Evolutionary conservation across 768 basidiomycete species (phyloP), one percentile per base, ranked within the genome.

Genomic region (Holtermanniella nyarrowii): DNA sequence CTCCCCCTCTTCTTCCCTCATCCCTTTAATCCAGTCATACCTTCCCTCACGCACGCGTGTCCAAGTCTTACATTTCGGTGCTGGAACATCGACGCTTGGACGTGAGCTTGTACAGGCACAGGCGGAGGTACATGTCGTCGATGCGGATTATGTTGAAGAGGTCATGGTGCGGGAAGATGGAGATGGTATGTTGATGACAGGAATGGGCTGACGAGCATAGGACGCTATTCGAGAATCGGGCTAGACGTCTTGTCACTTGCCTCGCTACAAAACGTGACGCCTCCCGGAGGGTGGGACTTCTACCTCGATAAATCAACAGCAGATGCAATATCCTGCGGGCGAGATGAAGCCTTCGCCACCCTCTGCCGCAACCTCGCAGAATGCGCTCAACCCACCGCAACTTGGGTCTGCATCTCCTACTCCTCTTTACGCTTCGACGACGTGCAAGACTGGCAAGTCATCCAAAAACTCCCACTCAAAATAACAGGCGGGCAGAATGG

Each of bases 301-400:
- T 11, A 63, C 3, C 16, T 63, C 11, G 65, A 66, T 42, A 66
- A 66, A 47, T 63, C 62, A 1, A 63, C 65, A n/a, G 58, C 62
- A 14, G 65, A 66, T 43, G 65, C 65, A 24, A 66, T 66, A 13
- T 63, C 65, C 16, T 66, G 65, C 47, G 60, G 60, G 1, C 57
- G 48, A 21, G 10, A 2, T n/a, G 49, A 52, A 26, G 53, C 59
- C 7, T 52, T 61, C 22, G 24, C 21, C 10, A 46, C 44, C 4
- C 51, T 61, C 20, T 55, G 56, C 24, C 18, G 42, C 4, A 58
- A 54, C 26, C 49, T 61, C 22, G 47, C 52, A 4, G n/a, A 11
- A 1, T 44, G 55, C 11, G 51, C 54, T 7, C 26, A 47, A 5
- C 25, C 5, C 1, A 53, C 53, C 16, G 53, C 50, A 5, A 40